Conservation (phyloP, 225 moss, liverwort and hornwort genomes). For the Pseudoscleropodium purum region DNA sequence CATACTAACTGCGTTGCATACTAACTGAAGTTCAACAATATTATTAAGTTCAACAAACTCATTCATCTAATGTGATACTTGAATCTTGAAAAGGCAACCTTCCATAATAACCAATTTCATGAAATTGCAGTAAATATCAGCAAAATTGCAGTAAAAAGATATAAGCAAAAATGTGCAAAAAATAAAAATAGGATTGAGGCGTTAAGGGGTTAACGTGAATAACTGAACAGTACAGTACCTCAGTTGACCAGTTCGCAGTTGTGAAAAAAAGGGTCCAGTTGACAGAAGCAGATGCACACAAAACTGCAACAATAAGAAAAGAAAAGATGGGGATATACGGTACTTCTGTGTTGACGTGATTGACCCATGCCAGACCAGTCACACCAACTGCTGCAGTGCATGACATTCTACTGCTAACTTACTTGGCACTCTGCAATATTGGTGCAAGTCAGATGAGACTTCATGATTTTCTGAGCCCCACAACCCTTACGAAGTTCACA, state of each 20-base stretch:
- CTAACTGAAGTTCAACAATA: too few species aligned
- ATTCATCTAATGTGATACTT: too few species aligned
- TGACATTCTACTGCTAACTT: not conserved
- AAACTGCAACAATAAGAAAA: not conserved
- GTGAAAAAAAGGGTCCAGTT: not conserved
- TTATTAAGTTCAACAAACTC: too few species aligned
- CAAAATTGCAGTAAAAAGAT: too few species aligned
- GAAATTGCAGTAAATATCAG: too few species aligned
- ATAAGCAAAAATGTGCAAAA: too few species aligned
- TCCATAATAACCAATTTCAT: too few species aligned
- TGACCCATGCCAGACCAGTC: not conserved
- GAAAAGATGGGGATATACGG: not conserved
- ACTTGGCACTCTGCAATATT: not conserved
- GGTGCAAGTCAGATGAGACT: not conserved
- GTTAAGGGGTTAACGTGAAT: too few species aligned
- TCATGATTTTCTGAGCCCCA: not conserved
- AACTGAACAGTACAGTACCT: not conserved
- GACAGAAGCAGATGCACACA: not conserved
- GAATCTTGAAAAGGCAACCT: too few species aligned
- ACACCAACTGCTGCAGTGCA: not conserved
- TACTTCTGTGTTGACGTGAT: not conserved
- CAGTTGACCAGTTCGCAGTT: not conserved
- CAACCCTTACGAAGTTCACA: not conserved
- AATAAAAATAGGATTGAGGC: too few species aligned
- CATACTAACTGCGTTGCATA: too few species aligned